Conservation (phyloP, 2,329 filamentous ascomycete genomes). For the Byssochlamys sp. region DNA sequence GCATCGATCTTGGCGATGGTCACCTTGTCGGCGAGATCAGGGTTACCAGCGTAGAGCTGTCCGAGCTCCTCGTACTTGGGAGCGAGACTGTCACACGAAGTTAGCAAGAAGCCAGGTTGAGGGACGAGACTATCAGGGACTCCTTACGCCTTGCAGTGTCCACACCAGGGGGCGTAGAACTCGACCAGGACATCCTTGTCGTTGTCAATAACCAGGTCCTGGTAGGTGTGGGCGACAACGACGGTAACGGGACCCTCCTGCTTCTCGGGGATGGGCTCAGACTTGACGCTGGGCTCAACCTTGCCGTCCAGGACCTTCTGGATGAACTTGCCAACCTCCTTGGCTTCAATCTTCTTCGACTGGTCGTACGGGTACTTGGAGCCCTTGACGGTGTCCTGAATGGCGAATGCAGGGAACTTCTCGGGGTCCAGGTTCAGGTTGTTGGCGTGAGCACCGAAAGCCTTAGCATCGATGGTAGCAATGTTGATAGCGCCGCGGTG, state of each 20-base stretch:
- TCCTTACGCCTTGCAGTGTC: slow-evolving; percentile 57
- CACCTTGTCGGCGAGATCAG: slow-evolving; percentile 48
- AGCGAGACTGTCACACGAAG: slow-evolving; percentile 39
- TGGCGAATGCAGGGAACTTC: slow-evolving; percentile 94
- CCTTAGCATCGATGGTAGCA: slow-evolving; percentile 88
- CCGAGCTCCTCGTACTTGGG: slow-evolving; percentile 60
- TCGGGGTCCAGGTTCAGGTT: slow-evolving; percentile 96
- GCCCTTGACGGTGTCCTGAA: slow-evolving; percentile 92
- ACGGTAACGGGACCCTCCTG: slow-evolving; percentile 82
- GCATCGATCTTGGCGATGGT: slow-evolving; percentile 85
- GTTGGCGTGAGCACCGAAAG: slow-evolving; percentile 84
- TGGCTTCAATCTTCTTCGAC: slow-evolving; percentile 64
- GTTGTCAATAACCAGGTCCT: slow-evolving; percentile 82
- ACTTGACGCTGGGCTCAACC: slow-evolving; percentile 94
- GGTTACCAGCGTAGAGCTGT: slow-evolving; percentile 43
- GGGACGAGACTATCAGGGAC: neutral
- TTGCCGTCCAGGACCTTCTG: slow-evolving; percentile 77
- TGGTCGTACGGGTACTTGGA: slow-evolving; percentile 93
- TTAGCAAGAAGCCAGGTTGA: neutral
- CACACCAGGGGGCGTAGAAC: slow-evolving; percentile 87
- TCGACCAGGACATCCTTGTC: slow-evolving; percentile 94
- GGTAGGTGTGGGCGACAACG: slow-evolving; percentile 88
- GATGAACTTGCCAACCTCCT: slow-evolving; percentile 70
- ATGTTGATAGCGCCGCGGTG: slow-evolving; percentile 94
- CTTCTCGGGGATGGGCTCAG: slow-evolving; percentile 86